A percentile compares a stretch with the other conserved stretches of the same genome.
Conservation (phyloP, 1,284 basidiomycete species). For the Irpex lacteus region DNA sequence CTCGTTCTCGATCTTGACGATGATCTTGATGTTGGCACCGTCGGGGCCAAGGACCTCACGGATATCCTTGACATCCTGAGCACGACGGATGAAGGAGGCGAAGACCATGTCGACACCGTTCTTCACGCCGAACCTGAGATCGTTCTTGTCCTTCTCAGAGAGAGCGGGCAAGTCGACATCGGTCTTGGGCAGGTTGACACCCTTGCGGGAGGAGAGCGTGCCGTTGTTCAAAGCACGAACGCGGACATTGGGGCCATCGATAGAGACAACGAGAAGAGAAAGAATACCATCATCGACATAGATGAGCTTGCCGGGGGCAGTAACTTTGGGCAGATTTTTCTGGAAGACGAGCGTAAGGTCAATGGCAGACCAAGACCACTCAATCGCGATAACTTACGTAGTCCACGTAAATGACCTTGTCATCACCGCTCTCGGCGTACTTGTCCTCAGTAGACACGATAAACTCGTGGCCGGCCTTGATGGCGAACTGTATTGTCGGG, state of each 20-base stretch:
- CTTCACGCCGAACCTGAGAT: slow-evolving; percentile 93
- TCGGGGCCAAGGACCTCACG: slow-evolving; percentile 88
- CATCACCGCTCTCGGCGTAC: slow-evolving; percentile 79
- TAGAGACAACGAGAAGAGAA: slow-evolving; percentile 87
- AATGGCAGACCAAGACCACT: not conserved
- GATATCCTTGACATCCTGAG: slow-evolving; percentile 90
- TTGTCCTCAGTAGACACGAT: slow-evolving; percentile 84
- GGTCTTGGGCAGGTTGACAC: slow-evolving; percentile 99
- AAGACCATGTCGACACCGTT: slow-evolving; percentile 99
- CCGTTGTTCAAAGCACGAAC: slow-evolving; percentile 96
- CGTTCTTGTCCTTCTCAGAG: slow-evolving; percentile 97
- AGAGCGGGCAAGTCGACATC: slow-evolving; percentile 97
- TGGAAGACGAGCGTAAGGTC: slow-evolving; percentile 28
- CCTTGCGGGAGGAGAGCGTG: slow-evolving; percentile 93
- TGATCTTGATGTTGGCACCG: slow-evolving; percentile 94
- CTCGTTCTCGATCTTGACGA: slow-evolving; percentile 98
- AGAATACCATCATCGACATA: slow-evolving; percentile 98
- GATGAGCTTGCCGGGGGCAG: slow-evolving; percentile 92
- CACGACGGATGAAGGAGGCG: slow-evolving; percentile 95
- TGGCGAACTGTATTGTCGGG: slow-evolving; percentile 54
- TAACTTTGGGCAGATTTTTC: slow-evolving; percentile 94
- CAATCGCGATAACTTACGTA: slow-evolving; percentile 59
- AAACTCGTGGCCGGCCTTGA: slow-evolving; percentile 94
- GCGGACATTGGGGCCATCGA: slow-evolving; percentile 77
- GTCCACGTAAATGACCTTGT: slow-evolving; percentile 87